Base-by-base conservation (phyloP, 176 grass and related monocot species). In the Carex myosuroides region DNA sequence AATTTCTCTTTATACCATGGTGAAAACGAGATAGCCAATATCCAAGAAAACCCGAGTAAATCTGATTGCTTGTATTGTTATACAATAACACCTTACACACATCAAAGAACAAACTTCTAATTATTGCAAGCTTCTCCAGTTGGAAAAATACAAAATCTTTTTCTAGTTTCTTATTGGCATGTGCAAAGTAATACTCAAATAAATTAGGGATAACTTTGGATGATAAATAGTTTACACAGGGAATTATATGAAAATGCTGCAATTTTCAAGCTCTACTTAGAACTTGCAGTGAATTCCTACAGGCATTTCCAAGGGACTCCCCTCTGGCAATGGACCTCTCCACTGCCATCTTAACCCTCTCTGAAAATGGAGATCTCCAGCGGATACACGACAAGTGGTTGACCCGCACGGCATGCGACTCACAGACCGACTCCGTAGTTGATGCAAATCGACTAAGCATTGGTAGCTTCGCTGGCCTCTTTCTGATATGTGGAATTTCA, bases 361-460 rank as follows among this genome's bases (percentile, higher is more conserved):
- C 96, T 16, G 93, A 98, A 89, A 93, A 86, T 80, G 91, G 96
- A 7, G 93, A 95, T 88, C 96, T 98, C 75, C 93, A 98, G 84
- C 74, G 93, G 79, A 98, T 98, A 60, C 91, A 98, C 54, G 93
- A 95, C 89, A 98, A 98, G 86, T 98, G 96, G 96, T 83, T 98
- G 55, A 85, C 37, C 76, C 32, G 60, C 0, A 83, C 59, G 13
- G 81, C 73, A 8, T 98, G 93, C 77, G 57, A 53, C 11, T 70
- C 89, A 46, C 60, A 83, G 81, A 16, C 17, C 60, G 46, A 2
- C 30, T 35, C 39, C 50, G 78, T 70, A 55, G 33, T 86, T 12
- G 83, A 60, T 70, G 35, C 64, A 37, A 88, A 88, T 85, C 75
- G 70, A 22, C 88, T 95, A 35, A 92, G 79, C 70, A 87, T 95